These are phyloP conservation scores for Cochlearia excelsa DNA, from an alignment of 345 rosid genomes.

Conservation along the genomic window DNA sequence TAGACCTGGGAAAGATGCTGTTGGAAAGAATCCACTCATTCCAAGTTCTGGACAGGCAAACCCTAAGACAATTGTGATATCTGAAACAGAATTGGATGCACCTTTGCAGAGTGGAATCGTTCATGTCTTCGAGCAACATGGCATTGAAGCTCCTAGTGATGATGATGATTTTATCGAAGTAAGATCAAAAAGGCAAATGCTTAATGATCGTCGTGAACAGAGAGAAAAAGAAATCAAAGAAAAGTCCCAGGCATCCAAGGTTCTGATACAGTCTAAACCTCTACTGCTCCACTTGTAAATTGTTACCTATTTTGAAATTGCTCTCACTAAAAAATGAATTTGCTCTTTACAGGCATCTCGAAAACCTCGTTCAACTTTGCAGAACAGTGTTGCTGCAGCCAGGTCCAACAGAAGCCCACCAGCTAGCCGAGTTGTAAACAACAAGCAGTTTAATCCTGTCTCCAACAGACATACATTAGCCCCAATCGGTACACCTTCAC, in stretches of 20 bases:
- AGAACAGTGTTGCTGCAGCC: slow-evolving; percentile 35
- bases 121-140: slow-evolving; percentile 80
- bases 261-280: slow-evolving; percentile 32
- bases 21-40: slow-evolving; percentile 41
- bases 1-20: slow-evolving; percentile 49
- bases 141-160: slow-evolving; percentile 85
- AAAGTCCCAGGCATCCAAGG: slow-evolving; percentile 78
- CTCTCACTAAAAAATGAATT: slow-evolving; percentile 42
- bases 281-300: slow-evolving; percentile 31
- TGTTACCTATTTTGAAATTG: not conserved
- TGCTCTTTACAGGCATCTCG: slow-evolving; percentile 50
- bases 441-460: slow-evolving; percentile 37
- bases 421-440: slow-evolving; percentile 42
- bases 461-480: slow-evolving; percentile 57
- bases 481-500: slow-evolving; percentile 74
- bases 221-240: slow-evolving; percentile 94
- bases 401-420: slow-evolving; percentile 46
- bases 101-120: slow-evolving; percentile 79
- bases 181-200: slow-evolving; percentile 97
- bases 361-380: slow-evolving; percentile 49
- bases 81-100: slow-evolving; percentile 60
- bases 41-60: slow-evolving; percentile 44
- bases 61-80: slow-evolving; percentile 46
- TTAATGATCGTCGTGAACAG: slow-evolving; percentile 92
- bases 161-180: slow-evolving; percentile 98